Evolutionary conservation across 2,329 filamentous ascomycete genomes (phyloP).

Genomic region (Pyrenochaeta sp.): DNA sequence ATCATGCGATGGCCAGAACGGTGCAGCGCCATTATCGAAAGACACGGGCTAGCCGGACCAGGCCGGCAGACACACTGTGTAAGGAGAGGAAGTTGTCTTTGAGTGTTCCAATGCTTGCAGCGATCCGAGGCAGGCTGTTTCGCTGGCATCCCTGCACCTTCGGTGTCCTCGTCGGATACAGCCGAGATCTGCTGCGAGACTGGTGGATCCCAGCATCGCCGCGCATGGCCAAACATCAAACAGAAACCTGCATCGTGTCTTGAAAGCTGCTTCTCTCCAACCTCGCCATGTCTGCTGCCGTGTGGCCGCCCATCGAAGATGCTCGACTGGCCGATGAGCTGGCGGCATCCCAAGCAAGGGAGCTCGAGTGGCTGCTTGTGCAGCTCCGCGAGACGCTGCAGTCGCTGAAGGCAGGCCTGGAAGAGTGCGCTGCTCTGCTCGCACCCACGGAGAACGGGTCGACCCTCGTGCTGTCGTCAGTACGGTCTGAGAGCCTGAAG

Average conservation of each 20-base stretch:
- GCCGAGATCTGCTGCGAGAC: slow-evolving; percentile 20
- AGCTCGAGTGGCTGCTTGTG: slow-evolving; percentile 70
- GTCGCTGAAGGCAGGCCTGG: slow-evolving; percentile 74
- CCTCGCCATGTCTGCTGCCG: slow-evolving; percentile 65
- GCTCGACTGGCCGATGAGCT: slow-evolving; percentile 62
- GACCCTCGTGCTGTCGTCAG: slow-evolving; percentile 88
- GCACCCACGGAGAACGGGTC: slow-evolving; percentile 84
- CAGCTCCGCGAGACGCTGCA: slow-evolving; percentile 68
- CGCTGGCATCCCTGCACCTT: not conserved
- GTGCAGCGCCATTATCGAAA: slow-evolving; percentile 11
- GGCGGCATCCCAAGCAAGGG: slow-evolving; percentile 61
- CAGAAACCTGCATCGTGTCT: slow-evolving; percentile 4
- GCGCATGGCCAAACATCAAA: slow-evolving; percentile 4
- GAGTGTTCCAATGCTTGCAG: slow-evolving; percentile 7
- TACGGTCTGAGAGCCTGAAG: slow-evolving; percentile 88
- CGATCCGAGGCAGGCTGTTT: not conserved
- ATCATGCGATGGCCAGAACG: slow-evolving; percentile 20
- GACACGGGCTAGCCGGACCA: slow-evolving; percentile 1
- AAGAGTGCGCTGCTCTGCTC: slow-evolving; percentile 88
- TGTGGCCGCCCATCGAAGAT: slow-evolving; percentile 66
- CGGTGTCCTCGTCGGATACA: slow-evolving; percentile 14
- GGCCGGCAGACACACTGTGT: not conserved
- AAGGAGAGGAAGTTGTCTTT: not conserved
- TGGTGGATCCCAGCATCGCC: slow-evolving; percentile 10
- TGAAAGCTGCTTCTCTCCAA: not conserved